Conservation (phyloP, 495 filamentous ascomycete species). For the Hyphodiscus hymeniophilus region DNA sequence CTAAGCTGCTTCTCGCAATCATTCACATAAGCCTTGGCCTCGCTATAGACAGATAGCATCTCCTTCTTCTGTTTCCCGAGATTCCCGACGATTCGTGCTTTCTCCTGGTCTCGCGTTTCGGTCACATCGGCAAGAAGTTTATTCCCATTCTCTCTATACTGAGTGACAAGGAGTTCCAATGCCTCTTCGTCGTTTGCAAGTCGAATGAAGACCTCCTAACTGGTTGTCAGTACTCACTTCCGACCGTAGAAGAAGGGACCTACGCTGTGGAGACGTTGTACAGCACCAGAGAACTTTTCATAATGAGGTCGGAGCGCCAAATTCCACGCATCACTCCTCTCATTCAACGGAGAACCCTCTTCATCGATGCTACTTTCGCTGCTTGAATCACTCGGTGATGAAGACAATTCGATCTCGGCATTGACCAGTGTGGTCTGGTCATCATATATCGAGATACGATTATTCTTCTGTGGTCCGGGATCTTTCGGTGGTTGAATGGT, state of each 20-base stretch:
- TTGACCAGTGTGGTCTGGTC: neutral
- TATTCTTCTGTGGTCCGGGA: neutral
- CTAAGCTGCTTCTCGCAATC: conserved; percentile 4
- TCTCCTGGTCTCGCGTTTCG: conserved; percentile 4
- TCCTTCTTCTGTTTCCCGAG: conserved; percentile 8
- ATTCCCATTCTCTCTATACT: conserved; percentile 18
- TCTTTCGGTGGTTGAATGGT: neutral
- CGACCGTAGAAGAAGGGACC: neutral
- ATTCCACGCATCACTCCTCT: conserved; percentile 13
- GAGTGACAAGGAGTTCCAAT: conserved; percentile 14
- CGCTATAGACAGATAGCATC: conserved; percentile 5
- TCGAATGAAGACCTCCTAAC: conserved; percentile 19
- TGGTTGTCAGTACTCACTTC: neutral
- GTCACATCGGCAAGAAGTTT: conserved; percentile 6
- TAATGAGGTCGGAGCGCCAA: conserved; percentile 19
- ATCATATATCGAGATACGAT: neutral
- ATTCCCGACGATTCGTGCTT: neutral
- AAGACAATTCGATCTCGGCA: neutral
- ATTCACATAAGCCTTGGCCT: conserved; percentile 2
- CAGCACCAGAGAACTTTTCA: conserved; percentile 1
- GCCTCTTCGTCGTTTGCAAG: conserved; percentile 15
- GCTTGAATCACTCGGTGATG: conserved; percentile 2
- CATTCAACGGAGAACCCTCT: conserved; percentile 4
- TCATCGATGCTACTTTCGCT: conserved; percentile 1
- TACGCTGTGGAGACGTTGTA: conserved; percentile 18